Conservation (phyloP, 129 eudicot species). For the Escallonia herrerae region DNA sequence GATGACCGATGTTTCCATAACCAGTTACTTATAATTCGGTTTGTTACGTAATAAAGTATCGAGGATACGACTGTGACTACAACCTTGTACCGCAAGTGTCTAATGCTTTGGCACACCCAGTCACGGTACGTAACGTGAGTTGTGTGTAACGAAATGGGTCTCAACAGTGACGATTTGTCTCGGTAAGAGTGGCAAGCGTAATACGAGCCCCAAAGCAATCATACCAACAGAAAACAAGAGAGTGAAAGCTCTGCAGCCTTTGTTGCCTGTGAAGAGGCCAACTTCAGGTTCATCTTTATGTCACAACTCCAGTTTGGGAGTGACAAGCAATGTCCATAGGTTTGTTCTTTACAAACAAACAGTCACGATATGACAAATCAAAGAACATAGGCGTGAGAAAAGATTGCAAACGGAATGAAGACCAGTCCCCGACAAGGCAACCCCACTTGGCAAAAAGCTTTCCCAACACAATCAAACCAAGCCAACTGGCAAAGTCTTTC, state of each 20-base stretch:
- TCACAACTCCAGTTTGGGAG: conserved; percentile 18
- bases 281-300: conserved; percentile 16
- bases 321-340: conserved; percentile 13
- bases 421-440: conserved; percentile 58
- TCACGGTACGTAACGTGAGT: no score
- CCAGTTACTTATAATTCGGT: no score
- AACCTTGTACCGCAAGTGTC: no score
- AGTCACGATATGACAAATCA: conserved; percentile 43
- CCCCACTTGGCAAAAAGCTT: conserved; percentile 53
- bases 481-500: conserved; percentile 37
- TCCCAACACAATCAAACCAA: conserved; percentile 52
- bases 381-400: conserved; percentile 44
- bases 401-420: conserved; percentile 39
- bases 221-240: conserved; percentile 4
- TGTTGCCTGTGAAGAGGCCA: conserved; percentile 14
- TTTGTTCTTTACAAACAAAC: conserved; percentile 16
- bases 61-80: no score
- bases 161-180: no score
- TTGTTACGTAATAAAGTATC: no score
- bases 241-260: neutral
- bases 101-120: no score
- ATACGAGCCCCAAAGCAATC: no score
- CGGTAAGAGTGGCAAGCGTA: no score
- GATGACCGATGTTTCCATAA: no score
- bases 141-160: no score